Base-by-base conservation (phyloP, 108 stramenopile species). In the Craspedostauros australis region DNA sequence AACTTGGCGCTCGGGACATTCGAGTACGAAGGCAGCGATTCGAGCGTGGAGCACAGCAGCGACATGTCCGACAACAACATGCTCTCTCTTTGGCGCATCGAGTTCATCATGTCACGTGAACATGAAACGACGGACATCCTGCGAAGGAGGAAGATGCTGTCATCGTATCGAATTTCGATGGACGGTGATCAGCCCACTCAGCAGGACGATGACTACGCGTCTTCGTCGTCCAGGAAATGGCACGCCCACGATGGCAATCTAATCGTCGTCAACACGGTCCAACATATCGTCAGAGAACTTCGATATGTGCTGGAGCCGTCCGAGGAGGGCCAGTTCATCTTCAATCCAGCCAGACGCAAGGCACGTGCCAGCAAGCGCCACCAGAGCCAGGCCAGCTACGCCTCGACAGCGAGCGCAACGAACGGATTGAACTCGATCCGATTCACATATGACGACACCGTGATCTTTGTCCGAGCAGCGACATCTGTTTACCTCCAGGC, bases 401-500 rank as follows among this genome's bases (percentile, higher is more conserved):
- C 0, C 14, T 25, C 38, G 15, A 43, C 21, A 44, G 12, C 20
- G 1, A 0, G 40, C 15, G 0, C 14, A 14, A 38, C 0, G 38
- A 16, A 50, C 39, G 11, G 45, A 44, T 6, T 16, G 30, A 0
- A 8, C 16, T 19, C 6, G 15, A 39, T 19, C 45, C 28, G 21
- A 18, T 74, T 86, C 51, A 55, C 64, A 43, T 66, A 54, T 50
- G 46, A 52, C 5, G 92, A 93, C 57, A 81, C 78, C 5, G 61
- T 86, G 14, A 70, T 87, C 16, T 88, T 93, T 72, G 86, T 93
- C 19, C 48, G 92, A 38, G 85, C 80, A 38, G 79, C 79, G 24
- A 75, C 82, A 15, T 89, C 88, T 22, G 77, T 93, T 20, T 93
- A 93, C 59, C 66, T 93, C 16, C 80, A 89, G 51, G 66, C 75